phyloP scores from a whole-genome alignment of 225 moss, liverwort and hornwort species.

The Marchantia polymorpha region DNA sequence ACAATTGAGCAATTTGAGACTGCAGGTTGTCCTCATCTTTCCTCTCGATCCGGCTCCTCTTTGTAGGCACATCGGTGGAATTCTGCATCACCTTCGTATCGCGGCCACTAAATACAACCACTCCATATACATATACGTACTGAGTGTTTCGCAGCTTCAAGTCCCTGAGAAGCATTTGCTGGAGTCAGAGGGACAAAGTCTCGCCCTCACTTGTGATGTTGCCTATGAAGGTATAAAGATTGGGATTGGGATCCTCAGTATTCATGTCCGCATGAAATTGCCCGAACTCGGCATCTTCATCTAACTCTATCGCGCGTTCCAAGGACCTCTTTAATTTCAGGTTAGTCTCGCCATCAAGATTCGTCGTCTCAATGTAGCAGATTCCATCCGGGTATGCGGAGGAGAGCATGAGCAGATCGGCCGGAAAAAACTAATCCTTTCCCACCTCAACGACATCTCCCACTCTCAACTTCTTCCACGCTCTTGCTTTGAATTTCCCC shows the following conservation, averaged over 20 bases:
- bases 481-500: constrained; percentile 61
- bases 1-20: constrained; percentile 42
- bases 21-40: constrained; percentile 55
- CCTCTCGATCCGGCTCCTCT: constrained; percentile 89
- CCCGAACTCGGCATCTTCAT: constrained; percentile 66
- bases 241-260: constrained; percentile 94
- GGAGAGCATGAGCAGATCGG: constrained; percentile 91
- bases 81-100: constrained; percentile 99
- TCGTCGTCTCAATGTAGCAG: constrained; percentile 99
- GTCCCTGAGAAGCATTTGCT: constrained; percentile 83
- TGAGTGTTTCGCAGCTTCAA: constrained; percentile 95
- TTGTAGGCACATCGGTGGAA: constrained; percentile 89
- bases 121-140: constrained; percentile 75
- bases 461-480: constrained; percentile 87
- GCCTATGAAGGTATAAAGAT: constrained; percentile 89
- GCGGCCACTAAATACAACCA: constrained; percentile 85
- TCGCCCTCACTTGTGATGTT: constrained; percentile 74
- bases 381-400: constrained; percentile 91
- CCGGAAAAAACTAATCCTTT: constrained; percentile 92
- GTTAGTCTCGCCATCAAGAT: constrained; percentile 95
- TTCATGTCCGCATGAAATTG: constrained; percentile 60
- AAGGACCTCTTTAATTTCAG: constrained; percentile 83
- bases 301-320: constrained; percentile 83
- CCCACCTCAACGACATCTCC: constrained; percentile 93
- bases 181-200: constrained; percentile 58